phyloP scores from a whole-genome alignment of 1,139 yeast species.

The Lodderomyces pseudojiufengensis region DNA sequence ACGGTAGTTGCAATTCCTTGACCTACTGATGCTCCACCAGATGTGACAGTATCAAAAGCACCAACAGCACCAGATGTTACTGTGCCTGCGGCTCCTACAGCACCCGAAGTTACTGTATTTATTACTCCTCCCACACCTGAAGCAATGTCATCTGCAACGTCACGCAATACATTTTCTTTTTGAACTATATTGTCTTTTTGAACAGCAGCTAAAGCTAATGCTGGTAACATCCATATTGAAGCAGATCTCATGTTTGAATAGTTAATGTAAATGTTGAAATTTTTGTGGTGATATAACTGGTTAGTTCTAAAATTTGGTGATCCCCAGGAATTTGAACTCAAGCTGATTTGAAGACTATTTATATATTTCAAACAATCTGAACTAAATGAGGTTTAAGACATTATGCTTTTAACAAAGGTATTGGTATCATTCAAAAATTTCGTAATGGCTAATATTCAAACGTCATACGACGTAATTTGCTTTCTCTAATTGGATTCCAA shows the following conservation, averaged over 20 bases:
- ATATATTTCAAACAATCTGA: no score
- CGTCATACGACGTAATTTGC: no score
- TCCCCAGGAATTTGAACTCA: no score
- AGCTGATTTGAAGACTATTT: no score
- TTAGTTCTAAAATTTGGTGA: no score
- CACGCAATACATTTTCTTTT: slow-evolving; percentile 4
- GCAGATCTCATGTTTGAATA: slow-evolving; percentile 6
- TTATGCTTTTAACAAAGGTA: no score
- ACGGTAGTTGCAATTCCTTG: slow-evolving; percentile 1
- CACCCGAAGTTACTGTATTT: slow-evolving; percentile 5
- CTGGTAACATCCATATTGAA: slow-evolving; percentile 1
- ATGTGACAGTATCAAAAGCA: slow-evolving; percentile 2
- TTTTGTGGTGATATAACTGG: no score
- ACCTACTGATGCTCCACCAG: slow-evolving; percentile 6
- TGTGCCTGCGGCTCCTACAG: slow-evolving; percentile 1
- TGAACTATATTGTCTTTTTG: slow-evolving; percentile 3
- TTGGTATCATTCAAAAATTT: no score
- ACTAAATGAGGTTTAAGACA: no score
- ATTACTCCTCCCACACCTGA: slow-evolving; percentile 6
- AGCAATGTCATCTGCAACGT: slow-evolving; percentile 2
- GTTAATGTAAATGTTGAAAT: no score
- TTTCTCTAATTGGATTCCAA: no score
- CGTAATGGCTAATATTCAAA: no score
- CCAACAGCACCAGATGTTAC: slow-evolving; percentile 5
- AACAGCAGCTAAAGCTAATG: slow-evolving; percentile 4